These are phyloP conservation scores for Penicillium cosmopolitanum DNA, from an alignment of 495 filamentous ascomycete genomes.

Conservation along the genomic window DNA sequence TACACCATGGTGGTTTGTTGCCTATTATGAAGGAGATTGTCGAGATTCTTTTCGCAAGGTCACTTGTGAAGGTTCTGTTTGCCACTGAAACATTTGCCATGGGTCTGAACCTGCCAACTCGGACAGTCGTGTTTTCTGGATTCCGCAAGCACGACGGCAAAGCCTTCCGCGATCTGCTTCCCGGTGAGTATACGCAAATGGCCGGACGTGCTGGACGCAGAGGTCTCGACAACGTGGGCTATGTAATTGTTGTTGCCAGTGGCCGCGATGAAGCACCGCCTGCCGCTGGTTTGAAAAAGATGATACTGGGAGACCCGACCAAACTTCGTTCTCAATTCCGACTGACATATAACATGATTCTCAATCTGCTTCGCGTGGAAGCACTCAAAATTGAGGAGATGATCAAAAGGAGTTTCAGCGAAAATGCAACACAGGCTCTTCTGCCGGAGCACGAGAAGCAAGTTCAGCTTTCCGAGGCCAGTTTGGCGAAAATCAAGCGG, in stretches of 20 bases:
- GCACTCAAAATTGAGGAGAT: constrained; percentile 99
- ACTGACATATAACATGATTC: constrained; percentile 98
- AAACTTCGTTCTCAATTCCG: constrained; percentile 96
- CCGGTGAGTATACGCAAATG: constrained; percentile 99
- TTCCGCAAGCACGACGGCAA: constrained; percentile 96
- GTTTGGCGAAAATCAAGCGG: constrained; percentile 85
- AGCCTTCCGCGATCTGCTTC: constrained; percentile 84
- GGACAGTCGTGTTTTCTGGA: constrained; percentile 96
- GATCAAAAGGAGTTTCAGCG: constrained; percentile 99
- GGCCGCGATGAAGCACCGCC: constrained; percentile 87
- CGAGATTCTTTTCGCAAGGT: constrained; percentile 93
- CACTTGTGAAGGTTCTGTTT: constrained; percentile 93
- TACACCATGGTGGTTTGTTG: constrained; percentile 92
- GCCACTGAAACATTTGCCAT: constrained; percentile 99
- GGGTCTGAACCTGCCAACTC: constrained; percentile 93
- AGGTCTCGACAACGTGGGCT: constrained; percentile 89
- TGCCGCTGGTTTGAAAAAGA: constrained; percentile 75
- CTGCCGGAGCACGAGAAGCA: constrained; percentile 93
- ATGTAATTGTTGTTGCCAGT: constrained; percentile 87
- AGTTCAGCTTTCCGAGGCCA: constrained; percentile 89
- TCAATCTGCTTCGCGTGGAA: constrained; percentile 93
- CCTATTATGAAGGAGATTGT: constrained; percentile 98
- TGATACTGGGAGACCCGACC: constrained; percentile 95
- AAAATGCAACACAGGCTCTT: constrained; percentile 96
- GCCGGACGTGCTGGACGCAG: constrained; percentile 91